phyloP scores from a whole-genome alignment of 306 rosid species.

The Luffa aegyptiaca region DNA sequence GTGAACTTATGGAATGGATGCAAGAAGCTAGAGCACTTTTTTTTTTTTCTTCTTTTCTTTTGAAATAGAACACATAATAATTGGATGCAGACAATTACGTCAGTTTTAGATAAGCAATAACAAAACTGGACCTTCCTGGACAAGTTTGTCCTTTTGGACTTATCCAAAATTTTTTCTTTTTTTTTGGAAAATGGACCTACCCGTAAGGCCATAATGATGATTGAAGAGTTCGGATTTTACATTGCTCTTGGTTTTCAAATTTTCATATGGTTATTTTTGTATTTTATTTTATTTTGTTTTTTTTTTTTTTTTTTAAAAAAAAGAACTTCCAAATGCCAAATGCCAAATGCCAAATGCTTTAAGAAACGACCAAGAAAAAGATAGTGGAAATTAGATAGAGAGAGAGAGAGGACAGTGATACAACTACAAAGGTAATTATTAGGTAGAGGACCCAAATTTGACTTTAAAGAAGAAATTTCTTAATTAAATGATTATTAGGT shows the following conservation, averaged over 20 bases:
- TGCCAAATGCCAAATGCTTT: background rate
- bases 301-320: too few relatives aligned
- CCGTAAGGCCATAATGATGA: background rate
- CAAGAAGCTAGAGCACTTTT: too few relatives aligned
- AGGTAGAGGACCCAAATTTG: conserved; percentile 3
- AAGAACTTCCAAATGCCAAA: background rate
- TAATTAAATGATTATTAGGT: conserved; percentile 1
- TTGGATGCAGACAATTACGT: background rate
- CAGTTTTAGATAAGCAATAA: background rate
- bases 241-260: background rate
- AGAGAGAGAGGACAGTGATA: background rate
- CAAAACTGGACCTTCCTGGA: background rate
- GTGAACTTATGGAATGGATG: too few relatives aligned
- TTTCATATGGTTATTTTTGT: background rate
- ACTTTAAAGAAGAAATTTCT: background rate
- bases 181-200: too few relatives aligned
- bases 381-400: background rate
- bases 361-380: background rate
- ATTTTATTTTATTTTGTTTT: too few relatives aligned
- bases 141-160: background rate
- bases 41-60: too few relatives aligned
- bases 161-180: background rate
- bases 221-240: background rate
- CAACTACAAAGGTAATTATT: background rate
- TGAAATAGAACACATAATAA: background rate